phyloP scores from a whole-genome alignment of 2,329 filamentous ascomycete species.

The Alternaria arbusti region DNA sequence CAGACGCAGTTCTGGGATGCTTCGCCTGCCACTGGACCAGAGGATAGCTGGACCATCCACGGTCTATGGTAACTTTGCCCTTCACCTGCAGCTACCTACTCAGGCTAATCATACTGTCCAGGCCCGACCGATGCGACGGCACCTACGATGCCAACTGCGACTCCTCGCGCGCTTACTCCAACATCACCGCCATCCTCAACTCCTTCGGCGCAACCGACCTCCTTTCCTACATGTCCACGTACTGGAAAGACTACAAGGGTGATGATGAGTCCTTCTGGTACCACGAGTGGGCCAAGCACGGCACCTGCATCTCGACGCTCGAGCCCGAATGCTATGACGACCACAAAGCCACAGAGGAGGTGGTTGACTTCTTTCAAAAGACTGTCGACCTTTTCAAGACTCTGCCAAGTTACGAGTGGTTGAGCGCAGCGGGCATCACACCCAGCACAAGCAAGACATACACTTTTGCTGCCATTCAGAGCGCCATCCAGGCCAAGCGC shows the following conservation, averaged over 20 bases:
- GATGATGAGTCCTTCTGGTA: slow-evolving; percentile 71
- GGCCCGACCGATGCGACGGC: slow-evolving; percentile 68
- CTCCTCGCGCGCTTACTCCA: slow-evolving; percentile 64
- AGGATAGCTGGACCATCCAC: slow-evolving; percentile 76
- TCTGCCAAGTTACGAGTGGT: slow-evolving; percentile 69
- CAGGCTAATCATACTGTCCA: slow-evolving; percentile 8
- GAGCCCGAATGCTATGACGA: slow-evolving; percentile 68
- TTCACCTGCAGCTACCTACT: background rate
- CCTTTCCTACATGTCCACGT: slow-evolving; percentile 70
- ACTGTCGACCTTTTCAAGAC: slow-evolving; percentile 70
- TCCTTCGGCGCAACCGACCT: slow-evolving; percentile 62
- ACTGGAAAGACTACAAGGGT: slow-evolving; percentile 74
- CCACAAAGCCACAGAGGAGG: slow-evolving; percentile 66
- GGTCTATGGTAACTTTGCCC: slow-evolving; percentile 63
- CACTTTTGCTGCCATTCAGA: slow-evolving; percentile 63
- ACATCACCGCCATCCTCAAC: slow-evolving; percentile 68
- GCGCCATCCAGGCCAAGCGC: slow-evolving; percentile 60
- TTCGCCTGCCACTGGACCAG: slow-evolving; percentile 67
- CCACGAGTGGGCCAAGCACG: slow-evolving; percentile 76
- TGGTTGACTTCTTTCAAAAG: slow-evolving; percentile 71
- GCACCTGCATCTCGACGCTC: slow-evolving; percentile 75
- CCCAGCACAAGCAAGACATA: slow-evolving; percentile 65
- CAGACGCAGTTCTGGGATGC: slow-evolving; percentile 83
- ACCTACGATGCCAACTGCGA: slow-evolving; percentile 73
- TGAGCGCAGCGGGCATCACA: slow-evolving; percentile 66